Conservation (phyloP, 495 filamentous ascomycete species). For the Trichoderma virens region DNA sequence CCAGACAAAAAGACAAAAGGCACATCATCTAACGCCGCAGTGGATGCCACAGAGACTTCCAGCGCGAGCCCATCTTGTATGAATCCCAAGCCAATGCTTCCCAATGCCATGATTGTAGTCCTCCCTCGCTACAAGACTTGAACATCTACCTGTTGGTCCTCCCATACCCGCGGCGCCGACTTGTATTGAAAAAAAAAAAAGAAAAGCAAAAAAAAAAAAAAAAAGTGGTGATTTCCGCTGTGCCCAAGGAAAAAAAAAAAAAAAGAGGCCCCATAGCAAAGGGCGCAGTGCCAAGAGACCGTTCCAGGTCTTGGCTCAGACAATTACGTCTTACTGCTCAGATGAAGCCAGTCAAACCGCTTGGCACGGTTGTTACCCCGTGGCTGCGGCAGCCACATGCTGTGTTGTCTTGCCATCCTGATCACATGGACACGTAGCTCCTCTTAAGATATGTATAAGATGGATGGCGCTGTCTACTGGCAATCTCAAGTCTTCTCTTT, state of each 20-base stretch:
- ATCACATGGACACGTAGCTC: neutral
- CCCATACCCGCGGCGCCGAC: neutral
- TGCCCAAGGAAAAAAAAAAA: neutral
- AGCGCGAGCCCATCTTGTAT: neutral
- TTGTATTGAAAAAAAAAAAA: neutral
- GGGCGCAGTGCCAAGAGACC: neutral
- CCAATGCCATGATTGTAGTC: neutral
- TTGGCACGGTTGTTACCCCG: neutral
- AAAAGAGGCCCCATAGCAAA: neutral
- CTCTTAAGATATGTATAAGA: neutral
- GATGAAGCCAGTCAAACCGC: neutral
- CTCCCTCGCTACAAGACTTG: neutral
- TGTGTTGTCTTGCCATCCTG: neutral
- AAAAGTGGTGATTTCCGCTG: neutral
- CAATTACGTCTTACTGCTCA: neutral
- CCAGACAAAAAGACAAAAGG: neutral
- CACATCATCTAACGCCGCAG: neutral
- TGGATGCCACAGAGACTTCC: neutral
- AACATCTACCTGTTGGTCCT: neutral
- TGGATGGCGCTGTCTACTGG: neutral
- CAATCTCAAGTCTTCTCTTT: neutral
- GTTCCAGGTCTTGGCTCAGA: slow-evolving; percentile 7
- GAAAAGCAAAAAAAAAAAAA: neutral
- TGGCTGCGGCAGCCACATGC: neutral
- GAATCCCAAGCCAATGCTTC: neutral